Evolutionary conservation across 495 filamentous ascomycete species (phyloP), one percentile per base, ranked within the genome.

Genomic region (Cudoniella acicularis): DNA sequence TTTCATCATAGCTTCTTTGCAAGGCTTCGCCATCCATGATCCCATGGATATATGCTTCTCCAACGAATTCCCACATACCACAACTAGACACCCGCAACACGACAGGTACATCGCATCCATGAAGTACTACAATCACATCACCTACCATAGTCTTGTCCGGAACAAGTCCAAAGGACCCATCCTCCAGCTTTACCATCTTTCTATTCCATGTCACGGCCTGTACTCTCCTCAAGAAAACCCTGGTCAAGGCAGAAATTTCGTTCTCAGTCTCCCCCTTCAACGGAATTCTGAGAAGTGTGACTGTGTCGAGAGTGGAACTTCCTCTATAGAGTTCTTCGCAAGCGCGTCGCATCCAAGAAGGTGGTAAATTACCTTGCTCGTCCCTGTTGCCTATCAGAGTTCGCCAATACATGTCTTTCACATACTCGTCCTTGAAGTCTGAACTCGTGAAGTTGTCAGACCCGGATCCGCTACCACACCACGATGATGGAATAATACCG

Each of bases 171-270:
- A 52, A 52, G 2, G 47, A 18, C 27, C 48, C 56, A 8, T 52
- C 13, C 10, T 45, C 40, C 13, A 48, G 18, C 20, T 46, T 54
- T 10, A 30, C n/a, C n/a, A 54, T 48, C 42, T 25, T 21, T 49
- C 57, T 53, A 25, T 54, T 60, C 57, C 49, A 60, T n/a, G 52
- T 54, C 11, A 54, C 50, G 30, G 46, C 40, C 30, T 60, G 49
- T 4, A 60, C 27, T 41, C 57, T 53, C 20, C 20, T 40, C 22
- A 53, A 20, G 30, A 36, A 36, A 82, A 80, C 9, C 13, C 30
- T 36, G 30, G 30, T 13, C 30, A 6, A 13, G 13, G 6, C 30
- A 6, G 30, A 36, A 6, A 36, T 36, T 36, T 4, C 13, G 13
- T 13, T 36, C 13, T 36, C 30, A 36, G 30, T 13, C 4, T 36